These are phyloP conservation scores for Rhizoclosmatium hyalinum DNA, from an alignment of 371 early-diverging fungal genomes.

Conservation along the genomic window DNA sequence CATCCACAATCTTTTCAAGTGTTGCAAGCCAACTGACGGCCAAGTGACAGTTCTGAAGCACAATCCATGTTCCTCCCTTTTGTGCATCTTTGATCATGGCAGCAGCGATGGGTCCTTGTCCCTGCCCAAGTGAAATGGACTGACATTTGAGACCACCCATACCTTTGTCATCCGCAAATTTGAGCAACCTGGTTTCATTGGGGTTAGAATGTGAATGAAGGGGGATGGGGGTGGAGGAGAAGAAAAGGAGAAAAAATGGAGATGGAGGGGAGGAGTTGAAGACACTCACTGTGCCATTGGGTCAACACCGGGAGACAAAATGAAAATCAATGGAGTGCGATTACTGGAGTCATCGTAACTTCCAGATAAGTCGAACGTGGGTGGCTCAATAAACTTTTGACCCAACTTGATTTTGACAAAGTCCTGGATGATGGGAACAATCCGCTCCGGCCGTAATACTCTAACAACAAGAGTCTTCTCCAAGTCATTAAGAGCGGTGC, in stretches of 20 bases:
- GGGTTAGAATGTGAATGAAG: not conserved
- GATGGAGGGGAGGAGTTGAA: not conserved
- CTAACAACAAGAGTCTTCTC: conserved; percentile 55
- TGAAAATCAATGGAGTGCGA: conserved; percentile 60
- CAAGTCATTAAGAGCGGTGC: conserved; percentile 45
- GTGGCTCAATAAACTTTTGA: conserved; percentile 69
- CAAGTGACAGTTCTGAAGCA: conserved; percentile 69
- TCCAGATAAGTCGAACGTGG: conserved; percentile 63
- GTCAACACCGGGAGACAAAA: conserved; percentile 68
- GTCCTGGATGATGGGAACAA: conserved; percentile 58
- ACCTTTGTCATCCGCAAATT: conserved; percentile 66
- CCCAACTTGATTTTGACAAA: conserved; percentile 65
- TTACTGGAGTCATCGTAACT: conserved; percentile 62
- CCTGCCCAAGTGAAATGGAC: conserved; percentile 68
- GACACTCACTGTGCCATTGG: conserved; percentile 64
- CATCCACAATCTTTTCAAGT: conserved; percentile 67
- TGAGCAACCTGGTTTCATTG: conserved; percentile 48
- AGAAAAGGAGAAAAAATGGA: conserved; percentile 16
- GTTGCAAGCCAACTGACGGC: conserved; percentile 62
- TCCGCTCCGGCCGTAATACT: conserved; percentile 55
- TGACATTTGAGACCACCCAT: conserved; percentile 57
- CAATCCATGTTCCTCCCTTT: conserved; percentile 63
- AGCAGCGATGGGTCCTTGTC: conserved; percentile 69
- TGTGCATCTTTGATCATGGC: conserved; percentile 65
- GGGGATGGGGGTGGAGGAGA: not conserved